A percentile compares a stretch with the other conserved stretches of the same genome.
phyloP scores from a whole-genome alignment of 768 basidiomycete genomes.

The Leucocoprinus leucothites region DNA sequence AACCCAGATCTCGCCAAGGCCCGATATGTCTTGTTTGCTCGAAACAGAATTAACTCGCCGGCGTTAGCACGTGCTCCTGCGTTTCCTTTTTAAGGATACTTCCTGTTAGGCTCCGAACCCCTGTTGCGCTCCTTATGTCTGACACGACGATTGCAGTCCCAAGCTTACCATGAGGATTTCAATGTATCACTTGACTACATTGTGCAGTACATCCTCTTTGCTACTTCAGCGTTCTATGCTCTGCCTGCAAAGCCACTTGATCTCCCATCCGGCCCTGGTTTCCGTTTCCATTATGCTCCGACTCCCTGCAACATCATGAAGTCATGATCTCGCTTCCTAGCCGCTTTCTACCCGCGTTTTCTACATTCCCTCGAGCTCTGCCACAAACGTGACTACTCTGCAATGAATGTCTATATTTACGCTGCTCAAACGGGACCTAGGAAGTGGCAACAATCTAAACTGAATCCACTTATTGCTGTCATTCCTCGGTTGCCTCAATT shows the following conservation, averaged over 20 bases:
- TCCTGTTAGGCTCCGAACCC: too few species aligned
- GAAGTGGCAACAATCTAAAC: conserved; percentile 7
- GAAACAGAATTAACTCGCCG: conserved; percentile 9
- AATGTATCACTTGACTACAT: too few species aligned
- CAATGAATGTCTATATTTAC: conserved; percentile 3
- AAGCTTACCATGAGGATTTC: too few species aligned
- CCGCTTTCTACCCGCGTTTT: conserved; percentile 12
- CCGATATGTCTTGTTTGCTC: conserved; percentile 10
- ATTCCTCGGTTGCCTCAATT: background rate
- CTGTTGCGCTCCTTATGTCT: too few species aligned
- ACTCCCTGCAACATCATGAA: conserved; percentile 11
- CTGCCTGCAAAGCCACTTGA: background rate
- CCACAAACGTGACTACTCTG: background rate
- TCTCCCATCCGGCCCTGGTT: conserved; percentile 1
- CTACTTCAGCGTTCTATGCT: too few species aligned
- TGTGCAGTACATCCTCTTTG: too few species aligned
- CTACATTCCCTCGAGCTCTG: conserved; percentile 2
- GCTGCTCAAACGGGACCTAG: background rate
- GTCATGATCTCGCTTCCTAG: conserved; percentile 13
- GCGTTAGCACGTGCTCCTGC: background rate
- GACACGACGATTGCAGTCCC: too few species aligned
- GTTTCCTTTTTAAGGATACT: background rate
- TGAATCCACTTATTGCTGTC: background rate
- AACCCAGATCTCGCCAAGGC: conserved; percentile 11
- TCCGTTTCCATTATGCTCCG: conserved; percentile 12